Base-by-base conservation (phyloP, 1,284 basidiomycete genomes). In the Nidula niveotomentosa region DNA sequence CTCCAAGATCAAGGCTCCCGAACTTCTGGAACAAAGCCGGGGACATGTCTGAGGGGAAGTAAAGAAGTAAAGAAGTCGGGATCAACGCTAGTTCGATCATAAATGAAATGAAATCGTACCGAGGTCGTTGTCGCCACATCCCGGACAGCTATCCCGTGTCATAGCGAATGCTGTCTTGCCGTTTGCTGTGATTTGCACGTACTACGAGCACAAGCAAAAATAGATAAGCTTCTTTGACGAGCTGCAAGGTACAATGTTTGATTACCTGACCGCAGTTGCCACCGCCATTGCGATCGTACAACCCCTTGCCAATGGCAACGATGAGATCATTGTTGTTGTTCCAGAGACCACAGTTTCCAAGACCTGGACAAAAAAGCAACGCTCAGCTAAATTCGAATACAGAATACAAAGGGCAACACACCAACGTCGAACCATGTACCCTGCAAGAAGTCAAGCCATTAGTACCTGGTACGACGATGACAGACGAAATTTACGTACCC, bases 21-120 rank as follows among this genome's bases (percentile, higher is more conserved):
- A 86, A 58, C 53, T 76, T 45, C 57, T 76, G 1, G 68, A 83
- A 84, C 13, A 80, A 57, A 7, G 70, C 68, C 8, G 76, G 74
- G 17, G 84, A 85, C 77, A 87, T 76, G 63, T 87, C 85, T 85
- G 60, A 17, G 46, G 8, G 8, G 30, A 30, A 30, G 30, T 30
- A 30, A 30, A 30, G 30, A 30, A 30, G 30, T 30, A 30, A 30
- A 46, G 34, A 33, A 49, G 33, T 30, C 13, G 39, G 36, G 58
- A 37, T 35, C 34, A 49, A 49, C 48, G 48, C 18, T 33, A 51
- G 51, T 17, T 7, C 33, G 23, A 46, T 46, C 51, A 52, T 8
- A 12, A 44, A 2, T 3, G 33, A 33, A 48, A 41, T 15, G n/a
- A 53, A 43, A 52, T 61, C 75, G 54, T 67, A 83, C 83, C 83